Conservation (phyloP, 2,329 filamentous ascomycete genomes). For the Aureobasidium melanogenum region DNA sequence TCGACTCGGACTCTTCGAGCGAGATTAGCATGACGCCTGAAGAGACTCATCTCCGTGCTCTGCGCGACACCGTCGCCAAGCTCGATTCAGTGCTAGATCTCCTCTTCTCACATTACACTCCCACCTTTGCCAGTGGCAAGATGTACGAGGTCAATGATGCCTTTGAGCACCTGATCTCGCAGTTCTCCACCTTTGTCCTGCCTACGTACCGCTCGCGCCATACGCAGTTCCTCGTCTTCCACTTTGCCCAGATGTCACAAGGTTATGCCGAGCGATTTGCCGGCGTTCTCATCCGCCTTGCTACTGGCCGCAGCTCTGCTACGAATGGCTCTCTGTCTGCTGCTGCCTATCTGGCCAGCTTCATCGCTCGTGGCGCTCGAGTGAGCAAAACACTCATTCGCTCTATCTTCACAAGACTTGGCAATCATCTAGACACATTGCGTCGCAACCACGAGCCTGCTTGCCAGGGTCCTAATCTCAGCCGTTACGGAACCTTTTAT, state of each 20-base stretch:
- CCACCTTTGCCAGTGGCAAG: slow-evolving; percentile 60
- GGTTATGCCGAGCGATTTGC: slow-evolving; percentile 75
- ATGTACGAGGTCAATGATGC: slow-evolving; percentile 60
- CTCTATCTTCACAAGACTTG: slow-evolving; percentile 70
- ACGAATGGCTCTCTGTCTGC: slow-evolving; percentile 79
- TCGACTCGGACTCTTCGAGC: slow-evolving; percentile 58
- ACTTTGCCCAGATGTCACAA: slow-evolving; percentile 78
- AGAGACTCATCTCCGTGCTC: slow-evolving; percentile 53
- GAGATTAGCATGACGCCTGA: slow-evolving; percentile 53
- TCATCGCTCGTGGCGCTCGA: slow-evolving; percentile 81
- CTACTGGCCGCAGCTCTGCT: slow-evolving; percentile 65
- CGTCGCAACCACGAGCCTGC: slow-evolving; percentile 61
- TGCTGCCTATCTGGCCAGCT: slow-evolving; percentile 87
- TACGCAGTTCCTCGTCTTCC: slow-evolving; percentile 91
- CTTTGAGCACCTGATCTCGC: slow-evolving; percentile 70
- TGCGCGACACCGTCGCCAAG: slow-evolving; percentile 79
- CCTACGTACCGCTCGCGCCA: slow-evolving; percentile 88
- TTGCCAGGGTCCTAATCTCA: slow-evolving; percentile 77
- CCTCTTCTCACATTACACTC: slow-evolving; percentile 74
- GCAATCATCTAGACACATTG: slow-evolving; percentile 66
- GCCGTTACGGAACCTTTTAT: slow-evolving; percentile 78
- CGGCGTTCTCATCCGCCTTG: slow-evolving; percentile 74
- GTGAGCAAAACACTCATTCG: slow-evolving; percentile 69
- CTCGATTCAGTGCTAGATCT: slow-evolving; percentile 84
- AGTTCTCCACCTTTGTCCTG: slow-evolving; percentile 81